A percentile compares a stretch with the other conserved stretches of the same genome.
Conservation (phyloP, 495 filamentous ascomycete genomes). For the Podospora conica region DNA sequence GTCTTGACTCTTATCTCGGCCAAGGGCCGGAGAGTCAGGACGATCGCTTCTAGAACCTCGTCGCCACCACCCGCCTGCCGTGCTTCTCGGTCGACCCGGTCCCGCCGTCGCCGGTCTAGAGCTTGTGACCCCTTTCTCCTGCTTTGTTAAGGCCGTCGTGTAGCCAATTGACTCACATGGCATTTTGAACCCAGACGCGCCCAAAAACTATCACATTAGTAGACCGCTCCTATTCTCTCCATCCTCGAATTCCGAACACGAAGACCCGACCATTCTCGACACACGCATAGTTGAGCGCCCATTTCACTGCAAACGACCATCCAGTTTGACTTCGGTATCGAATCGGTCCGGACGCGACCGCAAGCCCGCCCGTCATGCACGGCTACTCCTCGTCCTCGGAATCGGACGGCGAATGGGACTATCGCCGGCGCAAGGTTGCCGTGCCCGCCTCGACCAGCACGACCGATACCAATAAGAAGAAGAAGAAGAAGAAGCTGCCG, state of each 20-base stretch:
- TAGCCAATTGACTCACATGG: constrained; percentile 1
- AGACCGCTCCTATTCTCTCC: background rate
- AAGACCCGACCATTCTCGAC: background rate
- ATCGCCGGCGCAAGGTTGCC: constrained; percentile 25
- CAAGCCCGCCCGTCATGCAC: constrained; percentile 25
- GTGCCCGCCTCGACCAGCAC: constrained; percentile 15
- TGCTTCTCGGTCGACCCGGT: background rate
- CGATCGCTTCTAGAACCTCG: constrained; percentile 22
- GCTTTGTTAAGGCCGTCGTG: background rate
- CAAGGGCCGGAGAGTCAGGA: constrained; percentile 10
- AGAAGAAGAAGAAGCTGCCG: constrained; percentile 52
- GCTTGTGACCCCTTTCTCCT: constrained; percentile 14
- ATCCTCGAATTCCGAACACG: background rate
- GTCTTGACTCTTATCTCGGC: constrained; percentile 18
- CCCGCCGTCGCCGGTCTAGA: constrained; percentile 1
- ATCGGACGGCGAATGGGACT: constrained; percentile 30
- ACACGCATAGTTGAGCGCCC: background rate
- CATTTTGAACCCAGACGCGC: background rate
- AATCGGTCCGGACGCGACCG: background rate
- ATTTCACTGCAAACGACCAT: background rate
- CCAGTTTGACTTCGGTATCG: background rate
- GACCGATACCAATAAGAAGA: constrained; percentile 39
- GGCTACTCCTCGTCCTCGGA: constrained; percentile 34
- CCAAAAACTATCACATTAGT: too few species aligned
- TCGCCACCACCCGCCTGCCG: constrained; percentile 13